These are phyloP conservation scores for Tolypocladium tropicale DNA, from an alignment of 2,329 filamentous ascomycete genomes.

Conservation along the genomic window DNA sequence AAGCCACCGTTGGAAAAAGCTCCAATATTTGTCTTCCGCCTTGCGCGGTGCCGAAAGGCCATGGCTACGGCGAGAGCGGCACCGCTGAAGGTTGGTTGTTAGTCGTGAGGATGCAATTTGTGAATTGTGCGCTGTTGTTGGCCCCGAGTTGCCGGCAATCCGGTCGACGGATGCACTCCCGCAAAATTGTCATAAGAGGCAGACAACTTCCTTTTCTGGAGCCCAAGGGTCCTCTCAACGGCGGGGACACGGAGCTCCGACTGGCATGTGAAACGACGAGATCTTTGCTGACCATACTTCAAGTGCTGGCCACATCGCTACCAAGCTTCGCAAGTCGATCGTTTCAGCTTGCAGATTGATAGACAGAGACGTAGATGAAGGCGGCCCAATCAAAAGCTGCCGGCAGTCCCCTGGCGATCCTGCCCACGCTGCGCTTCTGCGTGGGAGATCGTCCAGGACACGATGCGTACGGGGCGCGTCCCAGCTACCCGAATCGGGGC, in stretches of 20 bases:
- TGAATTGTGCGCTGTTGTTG: background rate
- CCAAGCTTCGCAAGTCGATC: background rate
- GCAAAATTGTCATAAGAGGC: background rate
- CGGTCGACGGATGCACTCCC: background rate
- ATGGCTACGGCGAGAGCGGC: background rate
- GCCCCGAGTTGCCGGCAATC: background rate
- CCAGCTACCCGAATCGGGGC: background rate
- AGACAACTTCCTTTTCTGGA: background rate
- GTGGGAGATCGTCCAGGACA: background rate
- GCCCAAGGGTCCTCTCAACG: background rate
- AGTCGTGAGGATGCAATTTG: too few species aligned
- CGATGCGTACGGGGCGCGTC: background rate
- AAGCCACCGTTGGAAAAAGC: background rate
- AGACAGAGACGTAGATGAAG: background rate
- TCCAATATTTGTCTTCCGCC: background rate
- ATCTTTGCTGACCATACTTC: background rate
- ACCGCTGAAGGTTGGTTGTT: background rate
- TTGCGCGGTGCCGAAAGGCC: background rate
- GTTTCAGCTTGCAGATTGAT: background rate
- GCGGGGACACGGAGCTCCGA: background rate
- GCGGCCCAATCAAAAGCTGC: background rate
- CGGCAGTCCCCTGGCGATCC: background rate
- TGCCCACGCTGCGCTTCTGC: background rate
- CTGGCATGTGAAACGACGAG: background rate
- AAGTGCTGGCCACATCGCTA: background rate